Base-by-base conservation (phyloP, 192 early-diverging fungal species). In the Piromyces finnis region DNA sequence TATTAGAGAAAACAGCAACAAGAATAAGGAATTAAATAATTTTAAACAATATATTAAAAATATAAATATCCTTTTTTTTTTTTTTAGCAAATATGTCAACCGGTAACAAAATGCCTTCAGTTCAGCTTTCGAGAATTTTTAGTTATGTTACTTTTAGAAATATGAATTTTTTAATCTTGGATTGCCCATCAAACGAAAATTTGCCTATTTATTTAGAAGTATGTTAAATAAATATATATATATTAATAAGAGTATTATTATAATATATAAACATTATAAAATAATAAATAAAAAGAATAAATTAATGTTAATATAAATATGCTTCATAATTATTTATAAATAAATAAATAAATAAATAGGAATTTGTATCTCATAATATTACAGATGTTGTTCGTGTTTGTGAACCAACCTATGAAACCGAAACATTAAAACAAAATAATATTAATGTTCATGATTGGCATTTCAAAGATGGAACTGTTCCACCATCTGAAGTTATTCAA, bases 361-460 rank as follows among this genome's bases (percentile, higher is more conserved):
- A 95, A 87, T 88, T 95, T 78, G 84, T 87, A 78, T 85, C 85
- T 59, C 88, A 89, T 77, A 83, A 87, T 41, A 91, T 92, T 5
- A 92, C 87, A 22, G 93, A 95, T 78, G 92, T 95, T 17, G 93
- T 95, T 22, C 88, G 94, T n/a, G 92, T 92, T 2, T 94, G 94
- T 81, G 93, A 95, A 78, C 92, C 94, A 9, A 94, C 94, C n/a
- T 95, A 95, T 84, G 82, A 87, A 28, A 88, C 84, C 15, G 85
- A 84, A 15, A 83, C 85, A 12, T 79, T 94, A 36, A 84, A 83
- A 14, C 82, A 84, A 32, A 83, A 88, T 29, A 90, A 90, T 30
- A 92, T 95, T 81, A 81, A 87, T 80, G 90, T 94, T 12, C 89
- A 93, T 86, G 81, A 84, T 30, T 80, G 77, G 82, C 77, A 79